phyloP scores from a whole-genome alignment of 345 rosid genomes.

The Eutrema yunnanense region DNA sequence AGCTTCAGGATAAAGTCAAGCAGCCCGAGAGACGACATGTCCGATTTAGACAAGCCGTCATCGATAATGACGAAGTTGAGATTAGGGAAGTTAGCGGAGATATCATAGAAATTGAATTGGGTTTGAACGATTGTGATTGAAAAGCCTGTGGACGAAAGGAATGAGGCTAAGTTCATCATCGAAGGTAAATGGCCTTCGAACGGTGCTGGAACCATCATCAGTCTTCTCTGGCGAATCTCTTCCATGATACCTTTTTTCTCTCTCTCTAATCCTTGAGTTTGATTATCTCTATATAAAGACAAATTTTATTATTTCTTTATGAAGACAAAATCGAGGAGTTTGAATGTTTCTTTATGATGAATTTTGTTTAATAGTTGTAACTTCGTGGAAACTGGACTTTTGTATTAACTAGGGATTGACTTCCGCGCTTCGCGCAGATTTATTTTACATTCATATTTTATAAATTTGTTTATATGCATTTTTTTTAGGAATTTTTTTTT shows the following conservation, averaged over 20 bases:
- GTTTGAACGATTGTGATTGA: constrained; percentile 43
- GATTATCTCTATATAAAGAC: not conserved
- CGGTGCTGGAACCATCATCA: constrained; percentile 49
- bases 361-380: not conserved
- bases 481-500: too few species aligned
- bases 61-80: constrained; percentile 31
- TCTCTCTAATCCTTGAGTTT: not conserved
- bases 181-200: constrained; percentile 62
- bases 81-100: constrained; percentile 31
- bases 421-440: too few species aligned
- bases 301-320: not conserved
- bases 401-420: too few species aligned
- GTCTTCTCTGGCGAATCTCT: not conserved
- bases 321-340: not conserved
- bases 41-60: constrained; percentile 32
- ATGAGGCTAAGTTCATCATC: constrained; percentile 51
- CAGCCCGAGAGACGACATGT: constrained; percentile 9
- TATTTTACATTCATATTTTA: too few species aligned
- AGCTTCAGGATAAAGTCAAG: constrained; percentile 15
- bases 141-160: constrained; percentile 49
- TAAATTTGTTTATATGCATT: too few species aligned
- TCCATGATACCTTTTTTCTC: not conserved
- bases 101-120: constrained; percentile 33
- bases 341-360: not conserved
- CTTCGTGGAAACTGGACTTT: not conserved